Evolutionary conservation across 1,139 yeast genomes (phyloP).

Genomic region (Wickerhamiella infanticola): DNA sequence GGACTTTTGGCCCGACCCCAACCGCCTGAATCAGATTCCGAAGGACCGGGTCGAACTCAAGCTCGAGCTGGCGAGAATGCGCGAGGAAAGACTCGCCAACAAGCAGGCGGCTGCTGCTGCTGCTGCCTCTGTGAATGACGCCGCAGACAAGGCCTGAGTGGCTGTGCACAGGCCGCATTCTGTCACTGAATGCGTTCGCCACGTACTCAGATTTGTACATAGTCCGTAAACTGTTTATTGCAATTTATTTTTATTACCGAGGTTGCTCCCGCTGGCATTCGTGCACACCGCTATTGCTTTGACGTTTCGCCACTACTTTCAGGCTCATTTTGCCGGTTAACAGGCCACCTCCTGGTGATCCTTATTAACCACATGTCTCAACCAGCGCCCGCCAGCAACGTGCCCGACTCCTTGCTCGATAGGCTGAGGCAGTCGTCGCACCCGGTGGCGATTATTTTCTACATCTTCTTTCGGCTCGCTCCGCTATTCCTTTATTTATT

Average conservation of each 20-base stretch:
- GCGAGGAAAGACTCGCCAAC: constrained; percentile 51
- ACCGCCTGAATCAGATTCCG: constrained; percentile 76
- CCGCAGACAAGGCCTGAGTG: too few relatives aligned
- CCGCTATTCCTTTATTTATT: constrained; percentile 54
- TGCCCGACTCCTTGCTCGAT: constrained; percentile 20
- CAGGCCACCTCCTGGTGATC: constrained; percentile 23
- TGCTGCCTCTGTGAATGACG: background rate
- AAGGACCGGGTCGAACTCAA: constrained; percentile 86
- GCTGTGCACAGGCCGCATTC: too few relatives aligned
- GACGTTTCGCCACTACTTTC: too few relatives aligned
- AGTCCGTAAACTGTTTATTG: too few relatives aligned
- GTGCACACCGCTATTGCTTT: too few relatives aligned
- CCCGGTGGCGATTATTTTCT: constrained; percentile 58
- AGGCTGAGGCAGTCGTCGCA: constrained; percentile 54
- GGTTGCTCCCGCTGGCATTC: too few relatives aligned
- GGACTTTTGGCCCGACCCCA: constrained; percentile 97
- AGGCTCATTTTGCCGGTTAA: too few relatives aligned
- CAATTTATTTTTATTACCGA: too few relatives aligned
- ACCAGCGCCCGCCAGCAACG: too few relatives aligned
- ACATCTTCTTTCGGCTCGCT: constrained; percentile 43
- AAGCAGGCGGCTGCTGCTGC: constrained; percentile 14
- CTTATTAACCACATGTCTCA: constrained; percentile 7
- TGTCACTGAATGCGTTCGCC: too few relatives aligned
- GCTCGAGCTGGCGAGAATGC: constrained; percentile 79
- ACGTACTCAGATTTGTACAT: too few relatives aligned